phyloP scores from a whole-genome alignment of 805 yeast species.

The Pichia scutulata region DNA sequence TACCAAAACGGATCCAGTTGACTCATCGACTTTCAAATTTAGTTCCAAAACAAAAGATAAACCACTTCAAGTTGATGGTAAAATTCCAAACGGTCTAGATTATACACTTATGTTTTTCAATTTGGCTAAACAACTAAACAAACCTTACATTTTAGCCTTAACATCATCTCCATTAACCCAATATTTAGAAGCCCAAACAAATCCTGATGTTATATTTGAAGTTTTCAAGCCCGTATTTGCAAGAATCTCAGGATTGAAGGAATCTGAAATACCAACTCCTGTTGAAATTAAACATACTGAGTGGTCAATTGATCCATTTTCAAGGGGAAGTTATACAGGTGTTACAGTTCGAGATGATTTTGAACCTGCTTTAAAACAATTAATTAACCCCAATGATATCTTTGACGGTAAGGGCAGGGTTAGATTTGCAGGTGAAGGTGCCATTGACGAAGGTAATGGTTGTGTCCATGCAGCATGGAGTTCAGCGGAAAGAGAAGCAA shows the following conservation, averaged over 20 bases:
- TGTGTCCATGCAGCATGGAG: conserved; percentile 54
- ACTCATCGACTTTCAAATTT: neutral
- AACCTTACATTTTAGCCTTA: conserved; percentile 37
- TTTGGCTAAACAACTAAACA: conserved; percentile 21
- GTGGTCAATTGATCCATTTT: conserved; percentile 47
- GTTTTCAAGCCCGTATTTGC: conserved; percentile 37
- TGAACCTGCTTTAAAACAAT: conserved; percentile 29
- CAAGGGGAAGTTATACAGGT: conserved; percentile 39
- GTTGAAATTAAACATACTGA: conserved; percentile 26
- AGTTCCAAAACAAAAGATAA: conserved; percentile 6
- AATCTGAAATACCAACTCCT: conserved; percentile 20
- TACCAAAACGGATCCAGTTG: neutral
- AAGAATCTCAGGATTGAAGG: conserved; percentile 21
- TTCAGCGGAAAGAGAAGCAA: conserved; percentile 44
- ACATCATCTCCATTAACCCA: conserved; percentile 45
- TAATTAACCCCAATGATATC: conserved; percentile 34
- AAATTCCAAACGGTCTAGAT: conserved; percentile 19
- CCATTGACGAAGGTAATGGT: conserved; percentile 44
- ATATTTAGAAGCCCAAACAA: conserved; percentile 33
- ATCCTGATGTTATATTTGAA: conserved; percentile 35
- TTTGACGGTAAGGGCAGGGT: conserved; percentile 32
- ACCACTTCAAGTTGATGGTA: conserved; percentile 1
- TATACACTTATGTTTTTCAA: conserved; percentile 27
- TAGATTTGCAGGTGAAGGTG: conserved; percentile 53
- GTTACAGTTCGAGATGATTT: conserved; percentile 23